Conservation (phyloP, 2,329 filamentous ascomycete species). For the Annulohypoxylon truncatum region DNA sequence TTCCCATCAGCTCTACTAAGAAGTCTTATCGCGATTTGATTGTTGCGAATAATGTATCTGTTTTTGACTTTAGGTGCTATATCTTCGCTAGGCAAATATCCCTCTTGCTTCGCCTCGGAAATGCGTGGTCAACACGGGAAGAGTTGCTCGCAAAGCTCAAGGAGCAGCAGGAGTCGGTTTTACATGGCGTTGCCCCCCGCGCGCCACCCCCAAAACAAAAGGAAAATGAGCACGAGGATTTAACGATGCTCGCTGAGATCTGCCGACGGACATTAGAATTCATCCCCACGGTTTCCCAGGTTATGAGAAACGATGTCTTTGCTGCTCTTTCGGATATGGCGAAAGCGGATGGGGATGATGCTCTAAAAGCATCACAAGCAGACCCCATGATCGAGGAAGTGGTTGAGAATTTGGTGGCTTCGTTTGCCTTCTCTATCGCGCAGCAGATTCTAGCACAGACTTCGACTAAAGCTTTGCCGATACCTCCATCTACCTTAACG, state of each 20-base stretch:
- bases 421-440: constrained; percentile 81
- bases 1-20: constrained; percentile 70
- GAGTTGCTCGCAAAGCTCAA: constrained; percentile 71
- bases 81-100: constrained; percentile 91
- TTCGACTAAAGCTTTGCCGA: constrained; percentile 73
- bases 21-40: constrained; percentile 94
- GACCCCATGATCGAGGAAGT: constrained; percentile 60
- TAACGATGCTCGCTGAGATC: constrained; percentile 85
- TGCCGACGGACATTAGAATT: constrained; percentile 86
- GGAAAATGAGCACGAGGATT: constrained; percentile 74
- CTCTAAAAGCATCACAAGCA: constrained; percentile 44
- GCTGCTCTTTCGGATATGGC: constrained; percentile 65
- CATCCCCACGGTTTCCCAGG: constrained; percentile 80
- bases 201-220: constrained; percentile 61
- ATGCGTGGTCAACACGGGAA: constrained; percentile 72
- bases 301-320: constrained; percentile 82
- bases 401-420: constrained; percentile 79
- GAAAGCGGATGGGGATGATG: constrained; percentile 53
- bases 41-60: constrained; percentile 90
- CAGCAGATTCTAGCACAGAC: constrained; percentile 83
- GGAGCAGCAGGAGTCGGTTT: constrained; percentile 69
- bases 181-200: constrained; percentile 67
- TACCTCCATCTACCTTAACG: constrained; percentile 68
- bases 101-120: constrained; percentile 84
- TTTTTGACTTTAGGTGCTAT: constrained; percentile 95